phyloP scores from a whole-genome alignment of 768 basidiomycete species.

The Panaeolus papilionaceus region DNA sequence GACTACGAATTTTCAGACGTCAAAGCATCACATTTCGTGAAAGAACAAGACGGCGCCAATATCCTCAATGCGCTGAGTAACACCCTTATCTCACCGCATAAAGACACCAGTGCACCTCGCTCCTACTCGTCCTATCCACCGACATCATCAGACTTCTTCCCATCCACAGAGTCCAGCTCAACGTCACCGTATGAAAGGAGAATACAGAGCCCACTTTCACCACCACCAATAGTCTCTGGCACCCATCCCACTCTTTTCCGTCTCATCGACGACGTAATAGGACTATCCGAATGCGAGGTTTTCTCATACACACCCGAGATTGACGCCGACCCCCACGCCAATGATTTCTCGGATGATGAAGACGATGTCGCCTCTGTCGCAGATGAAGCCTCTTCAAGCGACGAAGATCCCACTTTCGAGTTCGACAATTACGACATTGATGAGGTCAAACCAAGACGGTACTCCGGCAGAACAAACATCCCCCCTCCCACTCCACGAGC shows the following conservation, averaged over 20 bases:
- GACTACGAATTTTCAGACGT: conserved; percentile 98
- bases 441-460: conserved; percentile 50
- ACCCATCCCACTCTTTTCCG: conserved; percentile 91
- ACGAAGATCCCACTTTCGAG: conserved; percentile 75
- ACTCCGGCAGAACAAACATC: conserved; percentile 43
- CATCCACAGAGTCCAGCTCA: conserved; percentile 74
- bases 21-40: conserved; percentile 87
- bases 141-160: conserved; percentile 73
- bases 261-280: conserved; percentile 89
- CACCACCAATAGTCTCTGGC: conserved; percentile 76
- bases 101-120: conserved; percentile 71
- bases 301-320: conserved; percentile 94
- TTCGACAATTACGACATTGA: conserved; percentile 86
- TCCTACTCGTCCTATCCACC: conserved; percentile 90
- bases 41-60: conserved; percentile 78
- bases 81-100: conserved; percentile 77
- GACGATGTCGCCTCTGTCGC: conserved; percentile 71
- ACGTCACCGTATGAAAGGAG: conserved; percentile 69
- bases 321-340: conserved; percentile 93
- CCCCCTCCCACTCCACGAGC: conserved; percentile 46
- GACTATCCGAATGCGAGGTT: conserved; percentile 91
- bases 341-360: conserved; percentile 80
- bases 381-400: conserved; percentile 73
- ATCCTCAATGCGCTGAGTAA: conserved; percentile 88
- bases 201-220: conserved; percentile 67